phyloP scores from a whole-genome alignment of 345 rosid genomes.

The Acer campestre region DNA sequence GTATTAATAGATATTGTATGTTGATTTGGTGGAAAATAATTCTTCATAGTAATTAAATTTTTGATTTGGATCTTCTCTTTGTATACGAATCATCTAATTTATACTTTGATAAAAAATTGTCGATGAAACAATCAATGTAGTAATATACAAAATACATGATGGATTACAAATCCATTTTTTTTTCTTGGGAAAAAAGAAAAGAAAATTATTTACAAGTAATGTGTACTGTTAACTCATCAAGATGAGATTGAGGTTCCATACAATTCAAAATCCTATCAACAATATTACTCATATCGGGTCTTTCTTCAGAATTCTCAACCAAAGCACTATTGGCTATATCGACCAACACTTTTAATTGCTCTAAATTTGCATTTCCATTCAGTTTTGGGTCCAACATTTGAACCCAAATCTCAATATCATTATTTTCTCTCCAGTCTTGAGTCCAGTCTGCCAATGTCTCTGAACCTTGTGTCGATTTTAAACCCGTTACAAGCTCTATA shows the following conservation, averaged over 20 bases:
- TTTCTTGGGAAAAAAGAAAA: too few species aligned
- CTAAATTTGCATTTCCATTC: constrained; percentile 27
- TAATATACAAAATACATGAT: not conserved
- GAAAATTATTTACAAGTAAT: too few species aligned
- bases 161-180: not conserved
- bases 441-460: constrained; percentile 47
- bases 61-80: not conserved
- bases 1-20: too few species aligned
- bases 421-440: constrained; percentile 20
- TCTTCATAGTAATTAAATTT: too few species aligned
- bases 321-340: constrained; percentile 34
- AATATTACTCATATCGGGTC: constrained; percentile 40
- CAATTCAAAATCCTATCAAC: constrained; percentile 29
- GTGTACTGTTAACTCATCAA: constrained; percentile 23
- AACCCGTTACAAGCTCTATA: constrained; percentile 41
- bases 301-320: constrained; percentile 34
- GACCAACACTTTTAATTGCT: constrained; percentile 36
- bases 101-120: not conserved
- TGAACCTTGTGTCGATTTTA: constrained; percentile 42
- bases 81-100: not conserved
- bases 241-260: constrained; percentile 18
- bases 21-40: not conserved
- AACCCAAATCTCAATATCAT: constrained; percentile 21
- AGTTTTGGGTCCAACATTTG: constrained; percentile 46
- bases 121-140: not conserved